Evolutionary conservation across 495 filamentous ascomycete species (phyloP).

Genomic region (Jackrogersella minutella): DNA sequence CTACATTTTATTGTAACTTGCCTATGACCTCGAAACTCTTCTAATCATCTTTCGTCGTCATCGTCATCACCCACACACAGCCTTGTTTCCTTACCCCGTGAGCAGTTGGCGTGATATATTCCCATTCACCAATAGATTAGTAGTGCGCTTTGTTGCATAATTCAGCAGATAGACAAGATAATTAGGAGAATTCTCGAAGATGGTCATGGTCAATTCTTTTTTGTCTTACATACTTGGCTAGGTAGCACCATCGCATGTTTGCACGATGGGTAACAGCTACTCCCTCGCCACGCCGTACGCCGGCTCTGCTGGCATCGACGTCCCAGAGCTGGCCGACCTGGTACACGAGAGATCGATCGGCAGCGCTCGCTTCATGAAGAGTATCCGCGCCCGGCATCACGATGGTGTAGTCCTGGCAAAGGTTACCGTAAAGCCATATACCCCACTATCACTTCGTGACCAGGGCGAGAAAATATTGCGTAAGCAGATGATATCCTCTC

Average conservation of each 20-base stretch:
- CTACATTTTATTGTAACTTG: too few species aligned
- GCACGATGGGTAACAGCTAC: slow-evolving; percentile 93
- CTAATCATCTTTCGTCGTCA: background rate
- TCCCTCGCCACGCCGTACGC: slow-evolving; percentile 89
- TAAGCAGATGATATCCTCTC: slow-evolving; percentile 52
- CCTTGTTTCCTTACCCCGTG: slow-evolving; percentile 25
- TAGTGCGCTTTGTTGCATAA: background rate
- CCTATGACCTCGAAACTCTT: slow-evolving; percentile 3
- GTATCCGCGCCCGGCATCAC: slow-evolving; percentile 85
- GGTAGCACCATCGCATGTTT: slow-evolving; percentile 43
- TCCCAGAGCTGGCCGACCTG: slow-evolving; percentile 87
- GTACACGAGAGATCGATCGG: slow-evolving; percentile 93
- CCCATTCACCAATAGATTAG: slow-evolving; percentile 19
- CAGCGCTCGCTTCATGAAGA: slow-evolving; percentile 96
- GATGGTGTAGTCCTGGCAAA: slow-evolving; percentile 94
- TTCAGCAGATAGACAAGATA: background rate
- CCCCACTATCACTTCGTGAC: slow-evolving; percentile 73
- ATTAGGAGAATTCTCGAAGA: slow-evolving; percentile 26
- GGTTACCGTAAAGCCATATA: slow-evolving; percentile 88
- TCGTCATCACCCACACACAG: slow-evolving; percentile 29
- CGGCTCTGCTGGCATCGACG: slow-evolving; percentile 90
- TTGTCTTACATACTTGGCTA: slow-evolving; percentile 28
- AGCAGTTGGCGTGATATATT: slow-evolving; percentile 8
- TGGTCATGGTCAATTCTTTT: slow-evolving; percentile 23
- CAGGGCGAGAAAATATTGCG: slow-evolving; percentile 78